Evolutionary conservation across 371 early-diverging fungal genomes (phyloP), one percentile per base, ranked within the genome.

Genomic region (Syncephalastrum racemosum): DNA sequence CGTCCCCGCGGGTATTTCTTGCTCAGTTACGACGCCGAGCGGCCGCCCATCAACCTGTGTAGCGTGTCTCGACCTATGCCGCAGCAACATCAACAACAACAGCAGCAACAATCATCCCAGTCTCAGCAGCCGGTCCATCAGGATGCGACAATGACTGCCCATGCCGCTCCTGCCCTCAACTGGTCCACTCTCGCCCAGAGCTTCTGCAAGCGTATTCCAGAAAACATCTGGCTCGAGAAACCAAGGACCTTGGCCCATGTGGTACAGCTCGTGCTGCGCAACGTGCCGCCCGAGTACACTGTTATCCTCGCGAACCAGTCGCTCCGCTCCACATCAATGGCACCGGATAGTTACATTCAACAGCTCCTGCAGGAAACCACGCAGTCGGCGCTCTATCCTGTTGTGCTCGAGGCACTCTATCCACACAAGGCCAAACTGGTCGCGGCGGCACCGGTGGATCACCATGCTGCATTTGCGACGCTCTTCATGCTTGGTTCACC

Each of bases 1-100:
- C 67, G 83, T 4, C 83, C 93, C 0, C 79, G 96, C 36, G 96
- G 96, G 4, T 95, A 93, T 66, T 93, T 93, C 65, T 64, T 95
- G 51, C 68, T 94, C 19, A 73, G 76, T n/a, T 79, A 79, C 42
- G 76, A 79, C 54, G 63, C 54, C 4, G 74, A 73, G 13, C 60
- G 63, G 44, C 75, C 79, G 14, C 79, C 75, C 23, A 53, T 79
- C 36, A 75, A 67, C 25, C 51, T 79, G 1, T 79, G 79, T 52
- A 64, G 52, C 22, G 72, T 65, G 2, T 31, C 36, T 8, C 12
- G 53, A 59, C 8, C 47, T 47, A 18, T 41, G 36, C 18, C 51
- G 25, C 16, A 19, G 18, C 45, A 22, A 25, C 46, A 48, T 12
- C 54, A 46, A 7, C 47, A 27, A 22, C 56, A 41, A 13, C 50